Percentiles rank a stretch among this genome's conserved stretches.
Evolutionary conservation across 352 stramenopile species (phyloP).

Genomic region (Halophytophthora batemanensis): DNA sequence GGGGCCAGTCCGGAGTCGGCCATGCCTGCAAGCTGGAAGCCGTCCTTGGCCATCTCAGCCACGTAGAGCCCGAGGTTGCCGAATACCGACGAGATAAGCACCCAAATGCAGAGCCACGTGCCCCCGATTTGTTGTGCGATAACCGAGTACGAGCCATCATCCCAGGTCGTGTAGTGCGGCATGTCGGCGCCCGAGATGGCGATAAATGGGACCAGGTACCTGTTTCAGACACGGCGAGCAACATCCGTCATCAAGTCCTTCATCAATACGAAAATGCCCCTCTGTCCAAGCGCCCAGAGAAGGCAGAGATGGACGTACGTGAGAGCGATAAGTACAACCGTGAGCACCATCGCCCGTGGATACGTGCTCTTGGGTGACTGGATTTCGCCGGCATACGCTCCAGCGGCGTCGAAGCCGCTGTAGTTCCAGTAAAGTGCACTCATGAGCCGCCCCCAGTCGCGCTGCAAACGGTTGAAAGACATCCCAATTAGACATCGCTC

Average conservation of each 20-base stretch:
- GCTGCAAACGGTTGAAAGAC: slow-evolving; percentile 20
- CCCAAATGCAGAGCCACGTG: slow-evolving; percentile 69
- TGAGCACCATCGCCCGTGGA: slow-evolving; percentile 72
- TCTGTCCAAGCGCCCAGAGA: neutral
- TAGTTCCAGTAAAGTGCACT: slow-evolving; percentile 85
- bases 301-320: slow-evolving; percentile 32
- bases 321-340: slow-evolving; percentile 70
- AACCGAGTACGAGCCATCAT: slow-evolving; percentile 71
- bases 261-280: too few relatives aligned
- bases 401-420: slow-evolving; percentile 71
- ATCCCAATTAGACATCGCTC: slow-evolving; percentile 2
- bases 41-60: slow-evolving; percentile 81
- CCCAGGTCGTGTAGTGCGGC: slow-evolving; percentile 71
- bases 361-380: slow-evolving; percentile 68
- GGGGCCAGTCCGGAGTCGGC: slow-evolving; percentile 75
- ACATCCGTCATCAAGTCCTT: neutral
- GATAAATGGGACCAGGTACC: slow-evolving; percentile 69
- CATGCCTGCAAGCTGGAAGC: slow-evolving; percentile 80
- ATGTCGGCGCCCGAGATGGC: slow-evolving; percentile 66
- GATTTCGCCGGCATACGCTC: slow-evolving; percentile 73
- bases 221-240: slow-evolving; percentile 9
- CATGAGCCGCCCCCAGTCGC: slow-evolving; percentile 59
- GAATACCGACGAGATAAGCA: slow-evolving; percentile 73
- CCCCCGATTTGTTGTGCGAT: slow-evolving; percentile 66
- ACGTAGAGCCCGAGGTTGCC: slow-evolving; percentile 81